phyloP scores from a whole-genome alignment of 805 yeast species.

The Saccharomycopsis sp. region DNA sequence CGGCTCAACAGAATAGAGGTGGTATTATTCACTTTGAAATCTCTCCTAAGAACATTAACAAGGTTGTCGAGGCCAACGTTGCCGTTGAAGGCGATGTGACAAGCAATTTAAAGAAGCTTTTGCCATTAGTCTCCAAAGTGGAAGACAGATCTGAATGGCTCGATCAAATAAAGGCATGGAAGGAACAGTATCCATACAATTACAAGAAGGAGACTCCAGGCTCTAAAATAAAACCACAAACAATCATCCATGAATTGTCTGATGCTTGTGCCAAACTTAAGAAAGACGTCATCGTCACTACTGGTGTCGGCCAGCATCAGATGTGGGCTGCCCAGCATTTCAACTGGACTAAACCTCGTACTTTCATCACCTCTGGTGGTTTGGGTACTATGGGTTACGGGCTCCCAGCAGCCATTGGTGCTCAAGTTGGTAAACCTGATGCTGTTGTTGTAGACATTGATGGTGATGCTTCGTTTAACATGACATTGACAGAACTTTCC shows the following conservation, averaged over 20 bases:
- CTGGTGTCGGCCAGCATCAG: slow-evolving; percentile 99
- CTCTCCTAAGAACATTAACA: slow-evolving; percentile 93
- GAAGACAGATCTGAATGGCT: slow-evolving; percentile 77
- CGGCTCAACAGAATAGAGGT: slow-evolving; percentile 84
- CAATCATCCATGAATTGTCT: slow-evolving; percentile 73
- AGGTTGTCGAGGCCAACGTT: slow-evolving; percentile 93
- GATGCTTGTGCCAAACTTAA: slow-evolving; percentile 53
- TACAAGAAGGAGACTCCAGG: slow-evolving; percentile 78
- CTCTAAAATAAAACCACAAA: slow-evolving; percentile 85
- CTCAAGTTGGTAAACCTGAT: slow-evolving; percentile 93
- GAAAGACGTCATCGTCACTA: slow-evolving; percentile 81
- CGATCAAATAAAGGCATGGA: slow-evolving; percentile 69
- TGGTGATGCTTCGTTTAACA: slow-evolving; percentile 98
- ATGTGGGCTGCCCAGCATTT: slow-evolving; percentile 99
- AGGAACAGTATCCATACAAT: slow-evolving; percentile 74
- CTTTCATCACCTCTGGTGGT: slow-evolving; percentile 97
- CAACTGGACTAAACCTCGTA: slow-evolving; percentile 88
- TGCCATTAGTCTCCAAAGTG: slow-evolving; percentile 64
- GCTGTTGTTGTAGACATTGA: slow-evolving; percentile 94
- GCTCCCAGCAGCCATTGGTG: slow-evolving; percentile 96
- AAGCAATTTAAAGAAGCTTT: slow-evolving; percentile 59
- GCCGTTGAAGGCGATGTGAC: slow-evolving; percentile 97
- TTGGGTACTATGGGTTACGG: slow-evolving; percentile 99
- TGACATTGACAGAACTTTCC: slow-evolving; percentile 90
- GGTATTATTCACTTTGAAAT: slow-evolving; percentile 97